phyloP scores from a whole-genome alignment of 352 stramenopile species.

The Phytophthora colocasiae region DNA sequence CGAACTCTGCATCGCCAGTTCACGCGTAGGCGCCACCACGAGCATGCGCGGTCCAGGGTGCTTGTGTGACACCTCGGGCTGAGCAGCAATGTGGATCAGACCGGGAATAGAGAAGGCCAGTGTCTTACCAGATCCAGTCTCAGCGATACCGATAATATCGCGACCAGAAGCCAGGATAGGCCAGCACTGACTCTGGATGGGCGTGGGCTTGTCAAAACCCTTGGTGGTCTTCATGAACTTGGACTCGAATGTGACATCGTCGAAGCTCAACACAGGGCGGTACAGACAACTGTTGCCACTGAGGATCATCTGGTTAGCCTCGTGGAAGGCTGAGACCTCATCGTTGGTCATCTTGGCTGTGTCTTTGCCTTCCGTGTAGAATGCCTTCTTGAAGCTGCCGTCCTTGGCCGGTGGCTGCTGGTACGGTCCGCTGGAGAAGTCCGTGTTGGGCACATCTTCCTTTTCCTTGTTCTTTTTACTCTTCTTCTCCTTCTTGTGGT shows the following conservation, averaged over 20 bases:
- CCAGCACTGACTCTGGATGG: conserved; percentile 99
- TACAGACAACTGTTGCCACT: conserved; percentile 90
- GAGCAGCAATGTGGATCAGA: conserved; percentile 85
- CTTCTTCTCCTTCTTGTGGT: conserved; percentile 62
- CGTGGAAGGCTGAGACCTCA: conserved; percentile 88
- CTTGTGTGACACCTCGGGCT: conserved; percentile 64
- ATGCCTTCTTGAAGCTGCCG: conserved; percentile 85
- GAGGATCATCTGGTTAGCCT: conserved; percentile 85
- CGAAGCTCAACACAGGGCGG: conserved; percentile 77
- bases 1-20: conserved; percentile 95
- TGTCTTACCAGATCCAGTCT: conserved; percentile 97
- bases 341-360: conserved; percentile 81
- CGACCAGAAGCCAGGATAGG: conserved; percentile 86
- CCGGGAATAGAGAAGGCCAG: conserved; percentile 96
- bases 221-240: conserved; percentile 91
- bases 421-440: conserved; percentile 80
- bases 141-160: conserved; percentile 93
- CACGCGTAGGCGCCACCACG: conserved; percentile 94
- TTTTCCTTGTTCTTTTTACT: conserved; percentile 43
- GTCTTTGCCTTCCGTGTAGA: conserved; percentile 81
- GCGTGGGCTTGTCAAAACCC: conserved; percentile 93
- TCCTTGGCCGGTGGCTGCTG: conserved; percentile 70
- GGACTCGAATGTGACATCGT: conserved; percentile 77
- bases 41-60: conserved; percentile 90
- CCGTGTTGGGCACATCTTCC: conserved; percentile 28